Conservation (phyloP, 495 filamentous ascomycete genomes). For the Podospora pseudoanserina region DNA sequence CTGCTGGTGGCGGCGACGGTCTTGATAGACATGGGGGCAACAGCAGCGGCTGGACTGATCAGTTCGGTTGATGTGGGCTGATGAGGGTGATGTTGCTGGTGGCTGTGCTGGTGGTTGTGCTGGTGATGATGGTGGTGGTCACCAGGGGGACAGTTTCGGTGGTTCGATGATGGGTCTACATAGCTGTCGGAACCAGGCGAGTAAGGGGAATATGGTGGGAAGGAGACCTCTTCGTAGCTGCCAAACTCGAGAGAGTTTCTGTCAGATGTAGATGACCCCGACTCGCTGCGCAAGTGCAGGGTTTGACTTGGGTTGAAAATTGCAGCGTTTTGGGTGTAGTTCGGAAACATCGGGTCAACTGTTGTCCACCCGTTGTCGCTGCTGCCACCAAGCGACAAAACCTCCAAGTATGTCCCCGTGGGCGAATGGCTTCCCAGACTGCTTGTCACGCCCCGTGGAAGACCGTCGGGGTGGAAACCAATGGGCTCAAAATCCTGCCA, state of each 20-base stretch:
- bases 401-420: slow-evolving; percentile 76
- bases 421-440: slow-evolving; percentile 74
- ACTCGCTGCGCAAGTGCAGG: slow-evolving; percentile 77
- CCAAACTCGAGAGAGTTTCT: slow-evolving; percentile 58
- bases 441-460: slow-evolving; percentile 48
- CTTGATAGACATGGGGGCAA: slow-evolving; percentile 69
- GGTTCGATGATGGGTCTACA: slow-evolving; percentile 41
- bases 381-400: slow-evolving; percentile 70
- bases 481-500: slow-evolving; percentile 70
- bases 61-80: slow-evolving; percentile 39
- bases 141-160: slow-evolving; percentile 50
- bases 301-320: slow-evolving; percentile 87
- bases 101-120: slow-evolving; percentile 36
- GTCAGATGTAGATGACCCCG: slow-evolving; percentile 78
- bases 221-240: slow-evolving; percentile 78
- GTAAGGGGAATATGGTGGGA: slow-evolving; percentile 63
- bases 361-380: slow-evolving; percentile 83
- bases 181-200: slow-evolving; percentile 63
- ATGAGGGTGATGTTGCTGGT: slow-evolving; percentile 42
- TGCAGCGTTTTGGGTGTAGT: slow-evolving; percentile 51
- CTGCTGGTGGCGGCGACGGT: slow-evolving; percentile 50
- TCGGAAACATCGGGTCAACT: slow-evolving; percentile 55
- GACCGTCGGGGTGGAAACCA: slow-evolving; percentile 49
- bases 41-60: slow-evolving; percentile 65
- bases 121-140: slow-evolving; percentile 36